Conservation (phyloP, 176 grass and related monocot genomes). For the Olyra latifolia region DNA sequence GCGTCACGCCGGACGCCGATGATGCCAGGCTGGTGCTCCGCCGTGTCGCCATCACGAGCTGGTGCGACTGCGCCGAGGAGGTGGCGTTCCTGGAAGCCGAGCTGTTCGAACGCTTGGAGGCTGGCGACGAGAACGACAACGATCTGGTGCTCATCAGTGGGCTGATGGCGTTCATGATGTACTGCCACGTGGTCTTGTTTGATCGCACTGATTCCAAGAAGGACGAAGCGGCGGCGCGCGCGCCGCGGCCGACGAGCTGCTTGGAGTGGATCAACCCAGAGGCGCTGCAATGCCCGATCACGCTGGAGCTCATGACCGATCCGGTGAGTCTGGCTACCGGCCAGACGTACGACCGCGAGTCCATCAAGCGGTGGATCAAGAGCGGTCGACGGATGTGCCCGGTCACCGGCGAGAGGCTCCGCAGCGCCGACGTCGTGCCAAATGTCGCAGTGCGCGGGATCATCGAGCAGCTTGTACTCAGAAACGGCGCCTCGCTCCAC, state of each 20-base stretch:
- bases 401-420: constrained; percentile 68
- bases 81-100: constrained; percentile 61
- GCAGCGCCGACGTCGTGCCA: constrained; percentile 51
- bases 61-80: constrained; percentile 66
- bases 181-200: constrained; percentile 68
- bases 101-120: constrained; percentile 38
- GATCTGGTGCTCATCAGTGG: constrained; percentile 51
- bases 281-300: constrained; percentile 77
- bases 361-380: constrained; percentile 77
- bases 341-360: constrained; percentile 83
- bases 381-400: constrained; percentile 62
- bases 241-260: not conserved
- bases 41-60: constrained; percentile 41
- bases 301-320: constrained; percentile 82
- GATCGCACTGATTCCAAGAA: constrained; percentile 28
- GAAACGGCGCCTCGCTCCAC: constrained; percentile 25
- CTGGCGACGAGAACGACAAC: constrained; percentile 41
- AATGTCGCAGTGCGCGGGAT: constrained; percentile 53
- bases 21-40: constrained; percentile 51
- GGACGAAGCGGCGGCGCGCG: not conserved
- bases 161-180: constrained; percentile 66
- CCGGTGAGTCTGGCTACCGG: constrained; percentile 77
- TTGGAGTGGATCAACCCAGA: constrained; percentile 34
- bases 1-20: constrained; percentile 35
- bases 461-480: constrained; percentile 48